Evolutionary conservation across 164 flowering plant genomes (phyloP).

Genomic region (Tetrastigma voinierianum): DNA sequence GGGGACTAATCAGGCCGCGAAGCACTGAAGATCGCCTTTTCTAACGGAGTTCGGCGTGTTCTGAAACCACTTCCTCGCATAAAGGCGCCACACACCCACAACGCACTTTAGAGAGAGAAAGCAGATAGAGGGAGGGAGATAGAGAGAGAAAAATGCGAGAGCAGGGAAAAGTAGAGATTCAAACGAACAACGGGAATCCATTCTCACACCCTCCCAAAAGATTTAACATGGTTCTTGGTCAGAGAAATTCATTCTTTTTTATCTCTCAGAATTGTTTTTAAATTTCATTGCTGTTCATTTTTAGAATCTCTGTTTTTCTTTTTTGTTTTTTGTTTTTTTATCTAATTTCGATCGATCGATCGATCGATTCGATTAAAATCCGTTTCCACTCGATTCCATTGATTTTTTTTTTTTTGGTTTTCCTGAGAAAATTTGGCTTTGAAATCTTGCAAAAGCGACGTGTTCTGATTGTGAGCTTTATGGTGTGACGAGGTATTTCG

Average conservation of each 20-base stretch:
- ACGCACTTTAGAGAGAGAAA: neutral
- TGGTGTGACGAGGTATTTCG: conserved; percentile 8
- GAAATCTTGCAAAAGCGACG: neutral
- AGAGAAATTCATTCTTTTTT: conserved; percentile 11
- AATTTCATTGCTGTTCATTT: neutral
- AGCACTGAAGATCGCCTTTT: conserved; percentile 4
- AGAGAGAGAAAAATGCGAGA: neutral
- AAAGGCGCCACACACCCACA: conserved; percentile 1
- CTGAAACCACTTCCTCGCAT: conserved; percentile 15
- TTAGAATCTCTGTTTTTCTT: too few species aligned
- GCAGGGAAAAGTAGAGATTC: neutral
- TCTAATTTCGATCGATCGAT: neutral
- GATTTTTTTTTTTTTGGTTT: conserved; percentile 1
- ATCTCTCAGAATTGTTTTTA: neutral
- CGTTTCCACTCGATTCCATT: neutral
- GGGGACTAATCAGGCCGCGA: neutral
- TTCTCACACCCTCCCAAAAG: conserved; percentile 10
- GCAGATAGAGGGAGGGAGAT: neutral
- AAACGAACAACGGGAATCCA: neutral
- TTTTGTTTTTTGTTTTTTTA: neutral
- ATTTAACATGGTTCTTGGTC: conserved; percentile 19
- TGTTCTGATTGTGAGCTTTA: neutral
- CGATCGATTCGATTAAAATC: too few species aligned
- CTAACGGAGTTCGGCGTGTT: conserved; percentile 26
- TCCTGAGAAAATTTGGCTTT: neutral